phyloP scores from a whole-genome alignment of 2,329 filamentous ascomycete genomes.

The Epichloe elymi region DNA sequence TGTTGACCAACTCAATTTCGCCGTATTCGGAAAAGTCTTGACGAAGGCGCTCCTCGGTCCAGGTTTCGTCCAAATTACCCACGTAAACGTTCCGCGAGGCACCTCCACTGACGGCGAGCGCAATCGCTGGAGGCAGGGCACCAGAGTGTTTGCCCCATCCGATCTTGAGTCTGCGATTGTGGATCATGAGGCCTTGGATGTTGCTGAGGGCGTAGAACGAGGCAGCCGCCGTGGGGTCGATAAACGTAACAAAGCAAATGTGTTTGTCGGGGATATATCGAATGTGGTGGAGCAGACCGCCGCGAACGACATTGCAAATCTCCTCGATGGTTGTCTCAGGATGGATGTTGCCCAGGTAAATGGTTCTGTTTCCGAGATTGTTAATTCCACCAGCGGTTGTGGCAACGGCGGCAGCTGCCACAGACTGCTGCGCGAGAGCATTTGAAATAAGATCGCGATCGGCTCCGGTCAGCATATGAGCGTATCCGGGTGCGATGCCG shows the following conservation, averaged over 20 bases:
- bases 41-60: slow-evolving; percentile 88
- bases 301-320: slow-evolving; percentile 97
- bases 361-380: slow-evolving; percentile 93
- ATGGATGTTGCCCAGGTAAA: slow-evolving; percentile 97
- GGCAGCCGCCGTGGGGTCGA: slow-evolving; percentile 92
- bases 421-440: slow-evolving; percentile 91
- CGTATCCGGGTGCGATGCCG: slow-evolving; percentile 91
- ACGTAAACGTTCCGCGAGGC: slow-evolving; percentile 98
- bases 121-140: slow-evolving; percentile 87
- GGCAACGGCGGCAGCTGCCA: slow-evolving; percentile 89
- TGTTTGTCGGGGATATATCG: slow-evolving; percentile 99
- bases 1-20: slow-evolving; percentile 95
- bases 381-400: slow-evolving; percentile 94
- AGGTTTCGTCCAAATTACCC: slow-evolving; percentile 92
- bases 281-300: slow-evolving; percentile 91
- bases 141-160: slow-evolving; percentile 99
- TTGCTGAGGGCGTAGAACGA: slow-evolving; percentile 98
- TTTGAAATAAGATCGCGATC: slow-evolving; percentile 95
- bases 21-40: slow-evolving; percentile 97
- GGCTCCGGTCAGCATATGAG: slow-evolving; percentile 88
- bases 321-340: slow-evolving; percentile 98
- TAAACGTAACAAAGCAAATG: slow-evolving; percentile 99
- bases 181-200: slow-evolving; percentile 95
- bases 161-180: slow-evolving; percentile 95
- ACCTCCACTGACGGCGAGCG: slow-evolving; percentile 86